Evolutionary conservation across 2,329 filamentous ascomycete species (phyloP).

Genomic region (Calycina herbarum): DNA sequence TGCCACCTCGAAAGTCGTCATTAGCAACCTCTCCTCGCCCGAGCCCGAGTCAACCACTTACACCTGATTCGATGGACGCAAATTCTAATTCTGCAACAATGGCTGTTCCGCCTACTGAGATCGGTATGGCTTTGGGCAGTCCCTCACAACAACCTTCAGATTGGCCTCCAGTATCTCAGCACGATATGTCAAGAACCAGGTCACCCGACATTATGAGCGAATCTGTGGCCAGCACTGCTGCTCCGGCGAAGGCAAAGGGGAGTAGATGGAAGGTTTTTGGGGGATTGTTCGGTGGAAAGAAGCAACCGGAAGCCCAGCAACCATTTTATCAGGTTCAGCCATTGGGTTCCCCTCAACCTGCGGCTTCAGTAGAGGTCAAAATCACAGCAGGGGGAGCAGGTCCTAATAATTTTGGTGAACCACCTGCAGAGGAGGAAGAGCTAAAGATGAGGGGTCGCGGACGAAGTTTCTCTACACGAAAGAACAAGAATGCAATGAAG

Average conservation of each 20-base stretch:
- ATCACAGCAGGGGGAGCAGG: conserved; percentile 15
- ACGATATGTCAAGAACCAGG: conserved; percentile 17
- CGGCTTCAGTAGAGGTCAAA: conserved; percentile 11
- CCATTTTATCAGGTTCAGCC: conserved; percentile 37
- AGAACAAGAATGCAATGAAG: conserved; percentile 29
- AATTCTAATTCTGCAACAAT: conserved; percentile 16
- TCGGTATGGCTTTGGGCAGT: conserved; percentile 75
- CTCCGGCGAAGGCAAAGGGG: conserved; percentile 42
- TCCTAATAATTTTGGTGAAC: conserved; percentile 15
- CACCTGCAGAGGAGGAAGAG: conserved; percentile 12
- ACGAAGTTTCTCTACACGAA: conserved; percentile 29
- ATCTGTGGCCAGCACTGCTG: conserved; percentile 15
- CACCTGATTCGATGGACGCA: conserved; percentile 26
- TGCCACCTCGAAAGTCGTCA: conserved; percentile 23
- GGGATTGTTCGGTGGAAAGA: conserved; percentile 46
- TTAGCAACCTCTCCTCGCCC: conserved; percentile 4
- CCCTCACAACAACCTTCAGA: conserved; percentile 47
- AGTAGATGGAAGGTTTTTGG: conserved; percentile 62
- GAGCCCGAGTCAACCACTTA: conserved; percentile 16
- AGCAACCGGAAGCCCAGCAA: conserved; percentile 37
- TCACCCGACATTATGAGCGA: conserved; percentile 31
- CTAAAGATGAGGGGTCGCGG: conserved; percentile 24
- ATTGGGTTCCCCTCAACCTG: conserved; percentile 18
- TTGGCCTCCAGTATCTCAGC: conserved; percentile 24
- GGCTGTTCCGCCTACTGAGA: conserved; percentile 39